Evolutionary conservation across 306 rosid species (phyloP).

Genomic region (Albizia julibrissin): DNA sequence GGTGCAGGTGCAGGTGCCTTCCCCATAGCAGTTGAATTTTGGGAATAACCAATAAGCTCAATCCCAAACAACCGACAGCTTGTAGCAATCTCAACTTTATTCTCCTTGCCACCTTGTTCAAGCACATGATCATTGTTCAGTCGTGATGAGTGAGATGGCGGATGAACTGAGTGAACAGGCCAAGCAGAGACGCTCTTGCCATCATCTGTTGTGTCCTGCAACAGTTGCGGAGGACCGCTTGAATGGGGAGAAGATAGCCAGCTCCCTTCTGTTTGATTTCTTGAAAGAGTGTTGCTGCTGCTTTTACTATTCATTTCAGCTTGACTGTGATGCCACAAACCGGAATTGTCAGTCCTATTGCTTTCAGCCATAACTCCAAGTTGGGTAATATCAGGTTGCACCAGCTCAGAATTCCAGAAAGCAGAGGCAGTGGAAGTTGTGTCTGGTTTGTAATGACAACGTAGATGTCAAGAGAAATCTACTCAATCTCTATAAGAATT

Average conservation of each 20-base stretch:
- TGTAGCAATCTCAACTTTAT: conserved; percentile 59
- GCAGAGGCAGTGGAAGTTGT: conserved; percentile 56
- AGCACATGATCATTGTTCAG: conserved; percentile 41
- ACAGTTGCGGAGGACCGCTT: conserved; percentile 47
- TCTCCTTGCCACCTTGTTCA: conserved; percentile 61
- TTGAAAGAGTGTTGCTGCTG: conserved; percentile 46
- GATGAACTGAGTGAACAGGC: conserved; percentile 33
- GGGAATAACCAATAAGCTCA: conserved; percentile 56
- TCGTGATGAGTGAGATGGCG: conserved; percentile 46
- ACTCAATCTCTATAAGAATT: background rate
- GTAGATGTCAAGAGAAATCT: conserved; percentile 24
- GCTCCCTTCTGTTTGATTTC: conserved; percentile 57
- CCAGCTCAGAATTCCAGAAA: conserved; percentile 56
- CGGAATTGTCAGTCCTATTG: conserved; percentile 51
- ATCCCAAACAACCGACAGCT: conserved; percentile 77
- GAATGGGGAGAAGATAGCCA: conserved; percentile 64
- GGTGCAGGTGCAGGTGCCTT: conserved; percentile 39
- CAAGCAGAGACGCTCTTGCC: conserved; percentile 54
- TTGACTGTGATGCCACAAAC: conserved; percentile 60
- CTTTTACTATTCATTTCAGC: conserved; percentile 50
- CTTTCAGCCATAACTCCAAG: conserved; percentile 46
- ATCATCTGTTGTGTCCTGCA: conserved; percentile 67
- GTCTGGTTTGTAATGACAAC: conserved; percentile 27
- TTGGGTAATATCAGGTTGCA: conserved; percentile 54
- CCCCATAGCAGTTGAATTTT: conserved; percentile 40